Percentiles rank a stretch among this genome's conserved stretches.
Conservation (phyloP, 768 basidiomycete genomes). For the Galerina marginata region DNA sequence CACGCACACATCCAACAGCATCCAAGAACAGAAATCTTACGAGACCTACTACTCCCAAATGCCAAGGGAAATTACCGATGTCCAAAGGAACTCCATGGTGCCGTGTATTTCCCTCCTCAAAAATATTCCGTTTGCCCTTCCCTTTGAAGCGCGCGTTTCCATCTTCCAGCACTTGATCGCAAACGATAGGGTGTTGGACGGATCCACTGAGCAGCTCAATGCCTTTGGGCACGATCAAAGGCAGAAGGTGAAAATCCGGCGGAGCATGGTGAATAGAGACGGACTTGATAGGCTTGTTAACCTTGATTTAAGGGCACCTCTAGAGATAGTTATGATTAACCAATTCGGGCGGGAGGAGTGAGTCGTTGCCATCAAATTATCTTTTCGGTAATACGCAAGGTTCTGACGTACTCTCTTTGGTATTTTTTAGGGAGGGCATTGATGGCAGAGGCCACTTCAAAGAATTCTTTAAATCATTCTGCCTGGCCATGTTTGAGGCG, state of each 20-base stretch:
- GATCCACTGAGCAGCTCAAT: slow-evolving; percentile 20
- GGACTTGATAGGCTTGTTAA: slow-evolving; percentile 86
- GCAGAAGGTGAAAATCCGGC: slow-evolving; percentile 61
- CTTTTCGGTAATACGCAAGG: background rate
- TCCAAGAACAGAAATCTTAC: slow-evolving; percentile 21
- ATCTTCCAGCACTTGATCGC: slow-evolving; percentile 86
- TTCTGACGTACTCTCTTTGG: slow-evolving; percentile 5
- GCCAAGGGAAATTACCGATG: slow-evolving; percentile 56
- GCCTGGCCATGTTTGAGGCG: slow-evolving; percentile 93
- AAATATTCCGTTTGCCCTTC: slow-evolving; percentile 95
- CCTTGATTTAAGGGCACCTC: slow-evolving; percentile 78
- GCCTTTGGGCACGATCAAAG: too few relatives aligned
- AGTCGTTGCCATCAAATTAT: slow-evolving; percentile 13
- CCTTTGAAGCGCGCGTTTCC: slow-evolving; percentile 88
- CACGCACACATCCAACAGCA: too few relatives aligned
- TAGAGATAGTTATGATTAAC: too few relatives aligned
- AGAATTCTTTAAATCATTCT: slow-evolving; percentile 92
- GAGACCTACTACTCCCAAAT: slow-evolving; percentile 6
- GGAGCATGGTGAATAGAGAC: slow-evolving; percentile 86
- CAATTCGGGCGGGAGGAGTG: slow-evolving; percentile 87
- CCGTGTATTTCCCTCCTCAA: slow-evolving; percentile 91
- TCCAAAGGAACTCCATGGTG: slow-evolving; percentile 74
- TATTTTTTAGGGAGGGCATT: slow-evolving; percentile 73
- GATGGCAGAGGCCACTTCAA: slow-evolving; percentile 98
- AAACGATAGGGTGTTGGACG: slow-evolving; percentile 24